phyloP scores from a whole-genome alignment of 108 stramenopile genomes.

The Fistulifera pelliculosa region DNA sequence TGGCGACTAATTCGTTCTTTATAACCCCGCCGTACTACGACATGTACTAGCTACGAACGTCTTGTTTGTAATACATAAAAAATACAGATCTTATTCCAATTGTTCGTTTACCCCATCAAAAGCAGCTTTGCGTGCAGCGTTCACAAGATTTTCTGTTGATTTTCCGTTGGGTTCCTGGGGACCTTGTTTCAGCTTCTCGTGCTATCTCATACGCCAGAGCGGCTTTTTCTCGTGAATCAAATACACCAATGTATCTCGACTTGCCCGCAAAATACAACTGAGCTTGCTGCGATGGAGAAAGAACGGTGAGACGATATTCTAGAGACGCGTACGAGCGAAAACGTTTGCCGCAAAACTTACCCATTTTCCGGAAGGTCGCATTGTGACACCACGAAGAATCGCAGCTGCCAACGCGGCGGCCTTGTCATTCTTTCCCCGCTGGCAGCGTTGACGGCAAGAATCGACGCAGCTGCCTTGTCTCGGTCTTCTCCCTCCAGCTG shows the following conservation, averaged over 20 bases:
- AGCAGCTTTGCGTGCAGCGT: slow-evolving; percentile 70
- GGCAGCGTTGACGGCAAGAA: slow-evolving; percentile 43
- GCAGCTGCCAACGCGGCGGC: slow-evolving; percentile 65
- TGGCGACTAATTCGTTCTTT: too few species aligned
- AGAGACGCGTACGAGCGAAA: too few species aligned
- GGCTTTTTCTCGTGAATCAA: slow-evolving; percentile 67
- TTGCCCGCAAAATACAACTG: slow-evolving; percentile 80
- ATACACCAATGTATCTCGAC: slow-evolving; percentile 78
- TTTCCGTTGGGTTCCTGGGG: slow-evolving; percentile 28
- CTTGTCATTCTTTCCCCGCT: slow-evolving; percentile 61
- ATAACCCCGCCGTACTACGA: too few species aligned
- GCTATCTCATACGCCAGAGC: slow-evolving; percentile 74
- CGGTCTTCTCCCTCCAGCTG: slow-evolving; percentile 32
- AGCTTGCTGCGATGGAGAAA: slow-evolving; percentile 36
- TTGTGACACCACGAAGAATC: slow-evolving; percentile 67
- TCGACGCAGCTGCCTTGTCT: slow-evolving; percentile 44
- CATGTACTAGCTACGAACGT: too few species aligned
- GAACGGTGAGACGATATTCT: neutral
- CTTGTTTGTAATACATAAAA: too few species aligned
- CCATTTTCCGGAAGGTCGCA: slow-evolving; percentile 84
- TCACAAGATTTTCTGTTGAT: slow-evolving; percentile 60
- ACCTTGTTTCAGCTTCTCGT: slow-evolving; percentile 38
- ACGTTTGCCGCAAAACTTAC: slow-evolving; percentile 7
- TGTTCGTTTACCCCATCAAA: slow-evolving; percentile 76
- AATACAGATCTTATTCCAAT: neutral